These are phyloP conservation scores for Hordeum vulgare DNA, from an alignment of 176 grass and related monocot genomes.

Conservation along the genomic window MorexV3_pseudomolecules_assembly NC_058523.1:391300615-391301114, in stretches of 20 bases:
- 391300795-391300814: constrained; percentile 59
- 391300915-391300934: constrained; percentile 40
- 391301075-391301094: constrained; percentile 78
- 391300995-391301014: constrained; percentile 83
- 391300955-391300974: constrained; percentile 88
- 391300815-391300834: constrained; percentile 42
- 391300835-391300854: constrained; percentile 17
- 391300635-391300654: constrained; percentile 29
- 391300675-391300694: constrained; percentile 26
- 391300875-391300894: constrained; percentile 39
- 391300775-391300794: constrained; percentile 11
- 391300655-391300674: constrained; percentile 24
- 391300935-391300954: constrained; percentile 57
- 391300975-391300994: constrained; percentile 73
- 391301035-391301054: constrained; percentile 63
- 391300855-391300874: constrained; percentile 31
- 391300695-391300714: constrained; percentile 35
- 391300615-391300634: constrained; percentile 19
- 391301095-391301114: constrained; percentile 87
- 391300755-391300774: background rate
- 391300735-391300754: constrained; percentile 19
- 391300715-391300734: constrained; percentile 27
- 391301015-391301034: constrained; percentile 38
- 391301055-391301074: constrained; percentile 82
- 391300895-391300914: constrained; percentile 2